These are phyloP conservation scores for Aeschynomene evenia DNA, from an alignment of 306 rosid genomes.

Conservation along the genomic window DNA sequence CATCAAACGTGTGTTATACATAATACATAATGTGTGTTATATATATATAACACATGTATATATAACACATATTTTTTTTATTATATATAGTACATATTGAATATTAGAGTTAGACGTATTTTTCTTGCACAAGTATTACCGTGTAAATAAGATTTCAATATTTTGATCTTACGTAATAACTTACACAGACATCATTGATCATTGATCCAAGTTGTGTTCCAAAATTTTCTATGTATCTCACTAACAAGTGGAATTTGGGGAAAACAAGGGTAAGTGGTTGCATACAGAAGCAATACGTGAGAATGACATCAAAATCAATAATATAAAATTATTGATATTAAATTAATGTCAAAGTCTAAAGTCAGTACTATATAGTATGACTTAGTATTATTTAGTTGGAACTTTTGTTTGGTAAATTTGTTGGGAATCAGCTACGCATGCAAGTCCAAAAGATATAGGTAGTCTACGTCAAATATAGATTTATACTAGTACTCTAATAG, in stretches of 20 bases:
- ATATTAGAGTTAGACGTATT: too few relatives aligned
- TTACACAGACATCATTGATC: conserved; percentile 17
- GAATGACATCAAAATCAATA: conserved; percentile 27
- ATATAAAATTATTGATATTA: background rate
- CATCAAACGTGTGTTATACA: too few relatives aligned
- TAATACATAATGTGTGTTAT: too few relatives aligned
- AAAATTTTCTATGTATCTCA: conserved; percentile 29
- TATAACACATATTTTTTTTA: too few relatives aligned
- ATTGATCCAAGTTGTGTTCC: conserved; percentile 12
- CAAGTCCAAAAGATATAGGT: conserved; percentile 8
- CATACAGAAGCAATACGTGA: conserved; percentile 38
- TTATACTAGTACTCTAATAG: too few relatives aligned
- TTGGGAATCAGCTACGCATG: background rate
- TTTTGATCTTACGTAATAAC: conserved; percentile 2
- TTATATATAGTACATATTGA: too few relatives aligned
- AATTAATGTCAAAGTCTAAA: background rate
- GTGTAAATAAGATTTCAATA: background rate
- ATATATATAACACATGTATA: too few relatives aligned
- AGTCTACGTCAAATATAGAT: conserved; percentile 4
- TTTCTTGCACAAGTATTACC: too few relatives aligned
- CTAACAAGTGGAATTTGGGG: background rate
- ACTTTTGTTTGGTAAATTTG: background rate
- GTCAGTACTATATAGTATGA: background rate
- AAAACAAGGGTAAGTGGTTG: conserved; percentile 21
- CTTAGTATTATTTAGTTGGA: conserved; percentile 13